These are phyloP conservation scores for Pholiota microspora DNA, from an alignment of 768 basidiomycete species.

Conservation along the genomic window DNA sequence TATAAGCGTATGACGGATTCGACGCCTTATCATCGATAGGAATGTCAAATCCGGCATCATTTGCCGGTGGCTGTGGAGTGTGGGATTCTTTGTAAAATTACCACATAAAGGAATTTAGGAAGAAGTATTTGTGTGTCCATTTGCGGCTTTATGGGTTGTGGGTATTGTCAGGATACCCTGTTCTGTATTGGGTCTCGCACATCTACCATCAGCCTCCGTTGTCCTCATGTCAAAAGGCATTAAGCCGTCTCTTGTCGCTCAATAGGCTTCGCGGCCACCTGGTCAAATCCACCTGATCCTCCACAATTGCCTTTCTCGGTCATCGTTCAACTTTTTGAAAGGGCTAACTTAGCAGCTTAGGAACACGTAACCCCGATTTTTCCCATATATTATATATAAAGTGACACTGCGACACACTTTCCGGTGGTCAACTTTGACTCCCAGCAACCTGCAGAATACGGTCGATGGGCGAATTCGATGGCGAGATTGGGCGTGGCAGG, in stretches of 20 bases:
- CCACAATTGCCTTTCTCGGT: slow-evolving; percentile 15
- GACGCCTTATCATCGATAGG: slow-evolving; percentile 3
- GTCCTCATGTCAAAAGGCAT: slow-evolving; percentile 8
- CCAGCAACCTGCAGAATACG: not conserved
- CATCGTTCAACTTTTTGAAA: slow-evolving; percentile 1
- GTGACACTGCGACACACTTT: not conserved
- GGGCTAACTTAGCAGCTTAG: slow-evolving; percentile 3
- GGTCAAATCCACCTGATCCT: slow-evolving; percentile 2
- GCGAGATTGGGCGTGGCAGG: slow-evolving; percentile 38
- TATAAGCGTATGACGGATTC: not conserved
- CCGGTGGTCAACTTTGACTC: not conserved
- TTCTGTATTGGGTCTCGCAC: not conserved
- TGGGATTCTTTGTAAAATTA: slow-evolving; percentile 11
- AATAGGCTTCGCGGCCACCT: slow-evolving; percentile 7
- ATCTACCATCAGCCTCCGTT: not conserved
- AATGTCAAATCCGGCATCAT: not conserved
- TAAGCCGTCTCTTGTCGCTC: slow-evolving; percentile 4
- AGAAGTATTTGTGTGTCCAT: slow-evolving; percentile 5
- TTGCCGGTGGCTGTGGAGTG: not conserved
- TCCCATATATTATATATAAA: not conserved
- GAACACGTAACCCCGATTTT: not conserved
- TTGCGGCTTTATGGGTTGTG: not conserved
- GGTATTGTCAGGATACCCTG: not conserved
- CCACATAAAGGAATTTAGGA: slow-evolving; percentile 17
- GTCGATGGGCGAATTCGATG: slow-evolving; percentile 22